Conservation (phyloP, 1,139 yeast genomes). For the Yamadazyma taylorii region DNA sequence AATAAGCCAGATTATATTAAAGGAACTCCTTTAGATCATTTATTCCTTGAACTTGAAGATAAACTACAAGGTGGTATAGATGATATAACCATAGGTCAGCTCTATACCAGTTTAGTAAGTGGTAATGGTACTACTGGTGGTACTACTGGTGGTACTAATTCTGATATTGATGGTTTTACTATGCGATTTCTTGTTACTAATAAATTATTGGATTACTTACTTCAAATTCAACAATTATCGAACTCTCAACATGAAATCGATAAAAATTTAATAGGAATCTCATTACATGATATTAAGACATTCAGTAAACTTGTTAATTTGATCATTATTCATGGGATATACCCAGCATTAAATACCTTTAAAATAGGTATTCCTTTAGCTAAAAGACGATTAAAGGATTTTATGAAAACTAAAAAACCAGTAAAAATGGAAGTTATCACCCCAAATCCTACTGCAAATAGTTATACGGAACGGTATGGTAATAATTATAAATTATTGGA, state of each 20-base stretch:
- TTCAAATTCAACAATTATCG: slow-evolving; percentile 38
- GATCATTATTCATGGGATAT: slow-evolving; percentile 69
- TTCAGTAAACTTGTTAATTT: slow-evolving; percentile 64
- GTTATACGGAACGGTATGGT: slow-evolving; percentile 13
- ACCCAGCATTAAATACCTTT: slow-evolving; percentile 55
- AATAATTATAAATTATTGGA: slow-evolving; percentile 28
- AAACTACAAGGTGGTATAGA: slow-evolving; percentile 28
- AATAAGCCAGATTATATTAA: slow-evolving; percentile 33
- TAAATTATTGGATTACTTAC: slow-evolving; percentile 30
- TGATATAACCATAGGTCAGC: slow-evolving; percentile 19
- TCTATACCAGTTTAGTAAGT: slow-evolving; percentile 1
- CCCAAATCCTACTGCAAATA: slow-evolving; percentile 10
- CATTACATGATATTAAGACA: slow-evolving; percentile 79
- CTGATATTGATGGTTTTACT: slow-evolving; percentile 11
- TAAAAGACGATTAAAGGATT: slow-evolving; percentile 54
- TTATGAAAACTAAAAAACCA: slow-evolving; percentile 27
- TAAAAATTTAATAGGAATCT: slow-evolving; percentile 59
- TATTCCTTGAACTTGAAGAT: slow-evolving; percentile 32
- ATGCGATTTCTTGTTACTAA: slow-evolving; percentile 25
- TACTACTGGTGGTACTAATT: no score
- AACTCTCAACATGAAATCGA: slow-evolving; percentile 21
- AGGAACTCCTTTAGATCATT: slow-evolving; percentile 35
- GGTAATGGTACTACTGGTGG: slow-evolving; percentile 9
- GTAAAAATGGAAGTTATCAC: slow-evolving; percentile 22
- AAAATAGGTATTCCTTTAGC: slow-evolving; percentile 67